phyloP scores from a whole-genome alignment of 2,329 filamentous ascomycete genomes.

The Trichoderma koningii region DNA sequence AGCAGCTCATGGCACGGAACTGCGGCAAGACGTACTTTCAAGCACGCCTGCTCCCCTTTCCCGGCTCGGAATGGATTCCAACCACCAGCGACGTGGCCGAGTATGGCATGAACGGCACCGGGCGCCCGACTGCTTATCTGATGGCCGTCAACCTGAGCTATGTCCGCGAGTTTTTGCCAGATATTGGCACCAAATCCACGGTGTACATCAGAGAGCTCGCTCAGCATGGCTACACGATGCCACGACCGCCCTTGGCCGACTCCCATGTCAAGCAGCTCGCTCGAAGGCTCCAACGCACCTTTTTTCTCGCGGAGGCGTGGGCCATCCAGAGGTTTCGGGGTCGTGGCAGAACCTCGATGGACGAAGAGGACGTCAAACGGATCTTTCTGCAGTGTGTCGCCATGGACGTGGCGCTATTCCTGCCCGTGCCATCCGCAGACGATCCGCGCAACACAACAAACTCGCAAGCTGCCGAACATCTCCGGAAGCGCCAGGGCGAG shows the following conservation, averaged over 20 bases:
- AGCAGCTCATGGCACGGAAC: background rate
- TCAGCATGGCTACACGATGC: background rate
- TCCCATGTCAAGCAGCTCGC: background rate
- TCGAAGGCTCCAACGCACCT: background rate
- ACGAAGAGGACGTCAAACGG: background rate
- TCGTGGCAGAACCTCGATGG: no score
- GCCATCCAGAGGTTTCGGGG: background rate
- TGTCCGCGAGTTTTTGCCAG: background rate
- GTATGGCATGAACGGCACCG: background rate
- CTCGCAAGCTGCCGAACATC: background rate
- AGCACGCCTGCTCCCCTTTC: background rate
- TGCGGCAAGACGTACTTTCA: background rate
- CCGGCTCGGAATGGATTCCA: slow-evolving; percentile 1
- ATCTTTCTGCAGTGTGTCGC: background rate
- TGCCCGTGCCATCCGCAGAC: background rate
- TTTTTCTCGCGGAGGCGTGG: background rate
- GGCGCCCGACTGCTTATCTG: background rate
- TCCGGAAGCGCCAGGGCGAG: background rate
- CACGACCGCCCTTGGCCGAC: background rate
- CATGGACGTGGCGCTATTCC: background rate
- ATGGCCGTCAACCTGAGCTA: background rate
- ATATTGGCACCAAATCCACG: background rate
- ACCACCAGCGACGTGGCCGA: background rate
- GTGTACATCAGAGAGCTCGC: background rate
- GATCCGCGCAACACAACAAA: background rate